phyloP scores from a whole-genome alignment of 805 yeast species.

The Schwanniomyces polymorphus region DNA sequence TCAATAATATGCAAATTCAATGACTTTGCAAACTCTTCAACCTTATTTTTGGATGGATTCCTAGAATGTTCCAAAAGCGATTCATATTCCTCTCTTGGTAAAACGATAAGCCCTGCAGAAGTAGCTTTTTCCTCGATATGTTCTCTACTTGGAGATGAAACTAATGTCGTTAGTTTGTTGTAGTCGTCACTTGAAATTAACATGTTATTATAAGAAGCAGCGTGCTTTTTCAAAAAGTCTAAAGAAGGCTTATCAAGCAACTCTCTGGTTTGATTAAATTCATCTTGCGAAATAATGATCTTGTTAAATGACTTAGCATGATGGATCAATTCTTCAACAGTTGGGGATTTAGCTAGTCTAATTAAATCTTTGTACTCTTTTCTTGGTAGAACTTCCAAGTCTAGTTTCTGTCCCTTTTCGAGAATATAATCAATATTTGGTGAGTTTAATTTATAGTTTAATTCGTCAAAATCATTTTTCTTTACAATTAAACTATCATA shows the following conservation, averaged over 20 bases:
- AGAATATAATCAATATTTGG: conserved; percentile 19
- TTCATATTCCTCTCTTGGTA: conserved; percentile 11
- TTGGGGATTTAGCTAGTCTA: conserved; percentile 17
- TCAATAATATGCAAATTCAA: conserved; percentile 16
- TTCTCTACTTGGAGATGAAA: conserved; percentile 12
- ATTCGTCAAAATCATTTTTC: conserved; percentile 16
- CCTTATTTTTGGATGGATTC: conserved; percentile 22
- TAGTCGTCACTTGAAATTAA: conserved; percentile 6
- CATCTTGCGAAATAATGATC: conserved; percentile 14
- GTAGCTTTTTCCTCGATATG: conserved; percentile 17
- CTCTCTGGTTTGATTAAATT: conserved; percentile 7
- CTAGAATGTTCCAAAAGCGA: not conserved
- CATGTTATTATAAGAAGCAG: not conserved
- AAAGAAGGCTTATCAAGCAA: not conserved
- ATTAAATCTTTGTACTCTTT: conserved; percentile 7
- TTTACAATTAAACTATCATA: conserved; percentile 15
- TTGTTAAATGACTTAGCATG: conserved; percentile 19
- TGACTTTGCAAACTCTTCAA: conserved; percentile 16
- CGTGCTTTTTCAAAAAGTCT: conserved; percentile 1
- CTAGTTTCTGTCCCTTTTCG: conserved; percentile 11
- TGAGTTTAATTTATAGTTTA: not conserved
- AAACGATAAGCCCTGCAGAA: conserved; percentile 7
- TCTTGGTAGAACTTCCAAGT: conserved; percentile 6
- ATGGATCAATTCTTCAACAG: conserved; percentile 16
- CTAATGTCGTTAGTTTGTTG: conserved; percentile 10